Percentiles rank a stretch among this genome's conserved stretches.
phyloP scores from a whole-genome alignment of 495 filamentous ascomycete species.

The Penicillium mononematosum region DNA sequence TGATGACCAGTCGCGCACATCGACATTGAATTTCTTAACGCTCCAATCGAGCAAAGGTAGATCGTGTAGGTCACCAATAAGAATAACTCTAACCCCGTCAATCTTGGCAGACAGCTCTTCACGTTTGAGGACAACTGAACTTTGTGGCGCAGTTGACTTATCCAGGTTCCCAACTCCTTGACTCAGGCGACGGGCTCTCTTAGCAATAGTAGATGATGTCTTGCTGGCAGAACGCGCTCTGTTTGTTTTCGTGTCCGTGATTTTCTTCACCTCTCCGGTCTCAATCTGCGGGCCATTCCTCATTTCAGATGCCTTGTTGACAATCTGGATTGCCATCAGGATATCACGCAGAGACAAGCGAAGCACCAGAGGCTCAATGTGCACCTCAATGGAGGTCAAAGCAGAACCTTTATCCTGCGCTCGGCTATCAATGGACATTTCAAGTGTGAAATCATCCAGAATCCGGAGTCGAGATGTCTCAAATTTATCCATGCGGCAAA shows the following conservation, averaged over 20 bases:
- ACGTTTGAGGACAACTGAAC: constrained; percentile 62
- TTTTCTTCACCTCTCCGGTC: constrained; percentile 57
- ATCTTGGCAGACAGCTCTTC: constrained; percentile 83
- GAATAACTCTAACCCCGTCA: constrained; percentile 85
- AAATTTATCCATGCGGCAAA: constrained; percentile 97
- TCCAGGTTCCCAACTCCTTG: constrained; percentile 32
- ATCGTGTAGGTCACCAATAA: constrained; percentile 95
- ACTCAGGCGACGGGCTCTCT: constrained; percentile 42
- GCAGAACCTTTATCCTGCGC: constrained; percentile 63
- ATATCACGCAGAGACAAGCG: constrained; percentile 92
- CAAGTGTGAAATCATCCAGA: constrained; percentile 90
- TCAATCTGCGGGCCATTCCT: constrained; percentile 49
- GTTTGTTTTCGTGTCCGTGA: constrained; percentile 61
- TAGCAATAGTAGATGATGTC: constrained; percentile 57
- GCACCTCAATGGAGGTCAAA: constrained; percentile 75
- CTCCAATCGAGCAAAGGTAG: constrained; percentile 91
- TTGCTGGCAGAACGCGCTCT: constrained; percentile 63
- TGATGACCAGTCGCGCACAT: constrained; percentile 86
- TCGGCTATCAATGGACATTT: constrained; percentile 81
- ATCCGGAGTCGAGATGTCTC: constrained; percentile 84
- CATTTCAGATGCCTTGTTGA: constrained; percentile 89
- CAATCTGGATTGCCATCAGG: constrained; percentile 86
- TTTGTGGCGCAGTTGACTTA: constrained; percentile 23
- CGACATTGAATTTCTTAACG: constrained; percentile 82
- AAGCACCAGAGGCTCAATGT: constrained; percentile 90